phyloP scores from a whole-genome alignment of 208 protist species.

The Zelonia costaricensis region DNA sequence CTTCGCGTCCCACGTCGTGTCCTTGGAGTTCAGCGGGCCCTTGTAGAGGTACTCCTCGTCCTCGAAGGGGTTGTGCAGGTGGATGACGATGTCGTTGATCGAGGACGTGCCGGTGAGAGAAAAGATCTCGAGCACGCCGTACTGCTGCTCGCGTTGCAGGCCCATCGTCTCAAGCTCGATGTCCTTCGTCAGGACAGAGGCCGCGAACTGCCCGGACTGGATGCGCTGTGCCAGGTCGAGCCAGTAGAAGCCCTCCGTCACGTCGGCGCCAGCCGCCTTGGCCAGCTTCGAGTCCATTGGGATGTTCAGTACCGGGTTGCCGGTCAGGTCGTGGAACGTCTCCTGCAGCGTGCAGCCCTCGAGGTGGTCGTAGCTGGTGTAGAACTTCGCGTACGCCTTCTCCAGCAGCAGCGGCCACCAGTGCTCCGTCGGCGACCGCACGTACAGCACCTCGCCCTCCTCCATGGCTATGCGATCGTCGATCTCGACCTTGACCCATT shows the following conservation, averaged over 20 bases:
- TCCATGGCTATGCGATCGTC: conserved; percentile 66
- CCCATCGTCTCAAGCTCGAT: conserved; percentile 36
- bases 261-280: conserved; percentile 49
- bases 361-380: conserved; percentile 64
- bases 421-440: conserved; percentile 59
- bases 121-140: conserved; percentile 60
- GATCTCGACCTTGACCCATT: conserved; percentile 80
- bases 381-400: conserved; percentile 92
- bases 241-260: conserved; percentile 47
- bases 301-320: conserved; percentile 66
- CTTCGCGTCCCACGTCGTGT: conserved; percentile 53
- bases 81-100: conserved; percentile 49
- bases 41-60: conserved; percentile 50
- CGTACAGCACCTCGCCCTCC: conserved; percentile 57
- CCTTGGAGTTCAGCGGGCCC: conserved; percentile 53
- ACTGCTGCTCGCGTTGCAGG: conserved; percentile 64
- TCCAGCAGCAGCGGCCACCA: conserved; percentile 85
- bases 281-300: conserved; percentile 57
- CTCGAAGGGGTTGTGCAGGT: conserved; percentile 64
- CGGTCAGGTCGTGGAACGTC: conserved; percentile 75
- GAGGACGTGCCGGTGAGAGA: conserved; percentile 42
- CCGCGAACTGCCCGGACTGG: conserved; percentile 46
- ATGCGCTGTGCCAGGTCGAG: conserved; percentile 39
- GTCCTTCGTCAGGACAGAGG: conserved; percentile 44
- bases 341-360: conserved; percentile 72